Conservation (phyloP, 305 asterid species). For the Salvia sclarea region DNA sequence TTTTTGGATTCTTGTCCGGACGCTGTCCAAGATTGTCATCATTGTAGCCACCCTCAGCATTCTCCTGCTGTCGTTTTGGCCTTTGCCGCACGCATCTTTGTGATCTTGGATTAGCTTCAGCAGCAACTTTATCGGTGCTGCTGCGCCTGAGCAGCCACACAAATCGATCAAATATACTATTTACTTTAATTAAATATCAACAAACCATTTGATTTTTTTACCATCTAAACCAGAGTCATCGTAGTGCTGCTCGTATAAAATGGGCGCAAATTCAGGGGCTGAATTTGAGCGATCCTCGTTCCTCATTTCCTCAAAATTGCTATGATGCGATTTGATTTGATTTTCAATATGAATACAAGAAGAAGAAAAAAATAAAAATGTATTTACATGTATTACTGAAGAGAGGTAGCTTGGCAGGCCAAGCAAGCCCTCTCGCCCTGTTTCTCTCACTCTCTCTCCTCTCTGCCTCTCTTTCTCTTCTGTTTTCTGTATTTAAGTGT, state of each 20-base stretch:
- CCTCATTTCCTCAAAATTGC: conserved; percentile 34
- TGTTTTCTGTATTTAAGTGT: too few relatives aligned
- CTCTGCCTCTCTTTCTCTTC: too few relatives aligned
- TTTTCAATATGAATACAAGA: conserved; percentile 10
- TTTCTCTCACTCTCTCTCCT: too few relatives aligned
- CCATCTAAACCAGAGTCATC: conserved; percentile 83
- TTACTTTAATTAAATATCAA: not conserved
- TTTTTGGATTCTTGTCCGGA: conserved; percentile 60
- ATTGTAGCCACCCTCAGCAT: conserved; percentile 94
- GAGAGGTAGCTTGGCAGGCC: too few relatives aligned
- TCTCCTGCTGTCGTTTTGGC: conserved; percentile 61
- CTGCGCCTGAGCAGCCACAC: conserved; percentile 61
- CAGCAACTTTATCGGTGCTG: conserved; percentile 66
- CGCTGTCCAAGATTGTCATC: conserved; percentile 80
- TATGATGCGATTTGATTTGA: not conserved
- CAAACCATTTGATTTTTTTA: not conserved
- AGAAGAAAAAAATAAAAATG: too few relatives aligned
- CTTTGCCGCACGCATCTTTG: conserved; percentile 63
- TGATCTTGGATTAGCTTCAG: conserved; percentile 77
- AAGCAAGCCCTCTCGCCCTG: too few relatives aligned
- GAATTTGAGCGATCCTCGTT: conserved; percentile 47
- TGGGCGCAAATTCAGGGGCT: conserved; percentile 44
- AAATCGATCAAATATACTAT: not conserved
- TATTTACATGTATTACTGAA: too few relatives aligned
- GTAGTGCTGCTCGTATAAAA: conserved; percentile 32